A percentile compares a stretch with the other conserved stretches of the same genome.
These are phyloP conservation scores for Epichloe sibirici DNA, from an alignment of 2,329 filamentous ascomycete species.

Conservation along the genomic window DNA sequence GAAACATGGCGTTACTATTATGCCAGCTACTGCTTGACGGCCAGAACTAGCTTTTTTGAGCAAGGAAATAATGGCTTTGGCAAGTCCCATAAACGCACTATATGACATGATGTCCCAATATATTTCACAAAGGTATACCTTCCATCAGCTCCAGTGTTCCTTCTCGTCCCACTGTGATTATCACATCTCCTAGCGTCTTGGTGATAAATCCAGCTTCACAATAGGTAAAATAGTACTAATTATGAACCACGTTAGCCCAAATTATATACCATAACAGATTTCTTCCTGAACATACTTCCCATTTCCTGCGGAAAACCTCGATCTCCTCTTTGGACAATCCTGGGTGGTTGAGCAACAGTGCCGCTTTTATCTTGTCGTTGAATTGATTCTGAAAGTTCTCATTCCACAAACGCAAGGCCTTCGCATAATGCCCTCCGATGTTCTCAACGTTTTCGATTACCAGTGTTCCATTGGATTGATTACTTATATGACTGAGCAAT, in stretches of 20 bases:
- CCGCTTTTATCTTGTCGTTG: constrained; percentile 44
- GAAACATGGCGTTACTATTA: neutral
- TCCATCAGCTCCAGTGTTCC: constrained; percentile 57
- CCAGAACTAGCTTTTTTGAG: neutral
- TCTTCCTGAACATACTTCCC: constrained; percentile 39
- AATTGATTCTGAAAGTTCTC: constrained; percentile 55
- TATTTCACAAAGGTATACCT: constrained; percentile 45
- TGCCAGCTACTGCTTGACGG: neutral
- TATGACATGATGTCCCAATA: neutral
- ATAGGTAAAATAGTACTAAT: constrained; percentile 60
- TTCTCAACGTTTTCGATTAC: constrained; percentile 58
- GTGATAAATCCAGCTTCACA: constrained; percentile 62
- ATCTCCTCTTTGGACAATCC: constrained; percentile 49
- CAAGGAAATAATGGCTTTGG: neutral
- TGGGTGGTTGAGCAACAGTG: constrained; percentile 44
- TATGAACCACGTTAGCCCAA: constrained; percentile 6
- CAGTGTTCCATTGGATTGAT: constrained; percentile 47
- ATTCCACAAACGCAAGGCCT: constrained; percentile 55
- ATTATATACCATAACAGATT: neutral
- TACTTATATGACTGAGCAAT: constrained; percentile 45
- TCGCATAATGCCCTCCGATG: constrained; percentile 63
- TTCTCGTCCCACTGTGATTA: constrained; percentile 57
- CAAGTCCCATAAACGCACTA: neutral
- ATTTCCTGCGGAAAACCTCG: constrained; percentile 57
- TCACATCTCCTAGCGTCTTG: constrained; percentile 60